Percentiles rank a stretch among this genome's conserved stretches.
Conservation (phyloP, 23 red algal species). For the Gracilaria caudata region DNA sequence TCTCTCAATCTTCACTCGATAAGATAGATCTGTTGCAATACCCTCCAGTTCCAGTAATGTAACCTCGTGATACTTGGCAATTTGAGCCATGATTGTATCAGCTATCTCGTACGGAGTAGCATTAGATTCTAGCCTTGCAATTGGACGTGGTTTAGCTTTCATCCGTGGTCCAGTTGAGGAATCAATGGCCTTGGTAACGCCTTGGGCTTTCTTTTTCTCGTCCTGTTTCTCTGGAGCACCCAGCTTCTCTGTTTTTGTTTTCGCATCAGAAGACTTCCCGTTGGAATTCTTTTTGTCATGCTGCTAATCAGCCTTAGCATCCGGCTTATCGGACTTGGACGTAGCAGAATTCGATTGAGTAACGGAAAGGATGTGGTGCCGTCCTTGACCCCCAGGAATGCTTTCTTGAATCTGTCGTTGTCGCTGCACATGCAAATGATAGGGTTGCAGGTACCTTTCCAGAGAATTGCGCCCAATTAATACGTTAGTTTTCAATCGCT, state of each 20-base stretch:
- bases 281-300: neutral
- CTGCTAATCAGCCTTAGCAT: neutral
- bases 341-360: neutral
- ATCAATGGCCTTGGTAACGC: neutral
- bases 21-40: conserved; percentile 69
- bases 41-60: conserved; percentile 89
- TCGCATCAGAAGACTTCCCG: neutral
- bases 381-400: neutral
- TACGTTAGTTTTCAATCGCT: conserved; percentile 9
- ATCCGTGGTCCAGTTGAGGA: neutral
- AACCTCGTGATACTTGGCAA: conserved; percentile 67
- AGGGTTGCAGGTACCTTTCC: conserved; percentile 2
- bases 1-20: conserved; percentile 75
- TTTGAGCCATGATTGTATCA: conserved; percentile 81
- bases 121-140: neutral
- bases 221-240: neutral
- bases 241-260: neutral
- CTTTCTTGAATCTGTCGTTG: conserved; percentile 36
- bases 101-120: conserved; percentile 76
- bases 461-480: neutral
- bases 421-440: conserved; percentile 11
- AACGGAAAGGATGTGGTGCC: neutral
- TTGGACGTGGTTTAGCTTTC: neutral
- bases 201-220: neutral
- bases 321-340: neutral